Conservation (phyloP, 495 filamentous ascomycete species). For the Neurospora cerealis region DNA sequence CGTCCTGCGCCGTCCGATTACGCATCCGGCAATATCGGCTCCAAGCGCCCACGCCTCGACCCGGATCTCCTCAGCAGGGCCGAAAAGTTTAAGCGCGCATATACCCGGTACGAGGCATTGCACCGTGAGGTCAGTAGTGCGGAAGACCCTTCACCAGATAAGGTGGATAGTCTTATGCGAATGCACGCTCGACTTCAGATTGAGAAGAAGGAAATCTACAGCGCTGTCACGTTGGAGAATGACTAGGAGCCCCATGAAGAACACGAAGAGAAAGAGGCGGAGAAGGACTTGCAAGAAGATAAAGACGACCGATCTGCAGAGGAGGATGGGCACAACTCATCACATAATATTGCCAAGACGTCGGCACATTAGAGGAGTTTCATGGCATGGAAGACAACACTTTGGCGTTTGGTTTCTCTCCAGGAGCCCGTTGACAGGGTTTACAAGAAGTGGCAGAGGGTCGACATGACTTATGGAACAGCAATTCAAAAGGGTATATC, state of each 20-base stretch:
- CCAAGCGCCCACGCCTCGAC: constrained; percentile 29
- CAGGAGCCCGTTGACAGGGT: neutral
- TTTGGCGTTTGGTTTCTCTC: neutral
- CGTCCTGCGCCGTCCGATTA: constrained; percentile 22
- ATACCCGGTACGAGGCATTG: constrained; percentile 52
- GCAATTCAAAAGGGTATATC: neutral
- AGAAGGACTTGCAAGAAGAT: neutral
- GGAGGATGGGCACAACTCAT: neutral
- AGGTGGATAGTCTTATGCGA: constrained; percentile 46
- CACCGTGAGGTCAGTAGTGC: constrained; percentile 47
- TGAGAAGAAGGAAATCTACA: constrained; percentile 62
- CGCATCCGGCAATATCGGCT: constrained; percentile 12
- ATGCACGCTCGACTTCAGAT: constrained; percentile 50
- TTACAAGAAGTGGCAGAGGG: neutral
- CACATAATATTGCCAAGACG: neutral
- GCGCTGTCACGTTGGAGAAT: constrained; percentile 9
- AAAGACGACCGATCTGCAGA: neutral
- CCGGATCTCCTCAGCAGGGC: constrained; percentile 41
- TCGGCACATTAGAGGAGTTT: neutral
- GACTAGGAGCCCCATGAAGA: neutral
- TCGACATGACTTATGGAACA: neutral
- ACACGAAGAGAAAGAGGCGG: neutral
- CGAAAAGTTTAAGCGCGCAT: constrained; percentile 49
- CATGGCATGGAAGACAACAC: neutral
- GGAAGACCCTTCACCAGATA: constrained; percentile 42